Evolutionary conservation across 306 rosid species (phyloP).

Genomic region (Heteromeles arbutifolia): DNA sequence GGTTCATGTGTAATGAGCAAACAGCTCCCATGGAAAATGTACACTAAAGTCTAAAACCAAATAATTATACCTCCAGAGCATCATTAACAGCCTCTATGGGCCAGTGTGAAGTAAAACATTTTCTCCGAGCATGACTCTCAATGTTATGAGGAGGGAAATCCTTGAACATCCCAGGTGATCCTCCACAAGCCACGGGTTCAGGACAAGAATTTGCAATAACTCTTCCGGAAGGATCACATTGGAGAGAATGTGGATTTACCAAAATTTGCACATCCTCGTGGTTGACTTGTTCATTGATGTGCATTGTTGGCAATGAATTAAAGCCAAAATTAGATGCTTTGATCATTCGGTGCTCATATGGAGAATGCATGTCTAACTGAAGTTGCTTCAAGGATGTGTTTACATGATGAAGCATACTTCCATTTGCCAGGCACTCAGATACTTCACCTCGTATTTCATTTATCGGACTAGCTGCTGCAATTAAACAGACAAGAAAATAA

Average conservation of each 20-base stretch:
- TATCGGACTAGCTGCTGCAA: conserved; percentile 30
- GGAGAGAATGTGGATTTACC: neutral
- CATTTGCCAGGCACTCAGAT: conserved; percentile 27
- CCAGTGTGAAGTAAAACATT: conserved; percentile 61
- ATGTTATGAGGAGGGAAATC: conserved; percentile 16
- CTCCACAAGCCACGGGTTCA: conserved; percentile 20
- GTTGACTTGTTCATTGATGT: conserved; percentile 23
- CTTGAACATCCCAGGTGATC: conserved; percentile 24
- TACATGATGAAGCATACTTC: conserved; percentile 15
- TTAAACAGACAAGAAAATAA: neutral
- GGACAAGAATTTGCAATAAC: conserved; percentile 25
- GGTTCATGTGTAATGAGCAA: neutral
- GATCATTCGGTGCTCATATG: conserved; percentile 24
- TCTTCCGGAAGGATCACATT: conserved; percentile 22
- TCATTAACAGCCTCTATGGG: conserved; percentile 50
- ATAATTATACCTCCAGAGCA: conserved; percentile 58
- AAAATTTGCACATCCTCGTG: conserved; percentile 20
- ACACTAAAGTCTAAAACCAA: neutral
- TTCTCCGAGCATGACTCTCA: conserved; percentile 26
- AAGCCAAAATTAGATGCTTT: conserved; percentile 28
- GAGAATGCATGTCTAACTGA: conserved; percentile 11
- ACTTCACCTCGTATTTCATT: conserved; percentile 32
- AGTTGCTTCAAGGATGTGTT: conserved; percentile 35
- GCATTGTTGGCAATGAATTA: conserved; percentile 43
- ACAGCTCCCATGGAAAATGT: neutral